phyloP scores from a whole-genome alignment of 169 alveolate genomes.

The Cryptosporidium sp. region DNA sequence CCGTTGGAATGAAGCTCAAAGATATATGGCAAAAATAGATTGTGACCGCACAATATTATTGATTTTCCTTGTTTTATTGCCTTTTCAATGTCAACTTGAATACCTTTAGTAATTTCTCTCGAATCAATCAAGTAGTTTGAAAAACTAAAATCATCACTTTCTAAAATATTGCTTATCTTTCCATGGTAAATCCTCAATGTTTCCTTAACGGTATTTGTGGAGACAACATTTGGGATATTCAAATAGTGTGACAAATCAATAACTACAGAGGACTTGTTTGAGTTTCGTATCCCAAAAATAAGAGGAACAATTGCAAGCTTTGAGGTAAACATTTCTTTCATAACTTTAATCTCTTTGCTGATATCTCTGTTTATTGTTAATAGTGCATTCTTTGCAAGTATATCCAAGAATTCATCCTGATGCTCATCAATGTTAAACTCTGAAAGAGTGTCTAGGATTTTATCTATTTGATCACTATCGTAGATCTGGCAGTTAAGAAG shows the following conservation, averaged over 20 bases:
- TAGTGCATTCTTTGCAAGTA: neutral
- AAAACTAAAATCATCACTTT: neutral
- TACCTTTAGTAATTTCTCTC: neutral
- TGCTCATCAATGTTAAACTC: neutral
- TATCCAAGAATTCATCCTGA: neutral
- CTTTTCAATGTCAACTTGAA: conserved; percentile 36
- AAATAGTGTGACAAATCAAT: conserved; percentile 30
- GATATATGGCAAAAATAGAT: conserved; percentile 42
- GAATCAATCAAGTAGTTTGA: conserved; percentile 9
- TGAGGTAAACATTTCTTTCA: conserved; percentile 28
- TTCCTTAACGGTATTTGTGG: conserved; percentile 28
- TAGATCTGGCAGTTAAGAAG: conserved; percentile 39
- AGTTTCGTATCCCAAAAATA: conserved; percentile 30
- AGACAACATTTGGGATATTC: conserved; percentile 56
- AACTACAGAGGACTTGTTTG: conserved; percentile 23
- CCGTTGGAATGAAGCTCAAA: conserved; percentile 9
- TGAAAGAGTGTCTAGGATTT: conserved; percentile 8
- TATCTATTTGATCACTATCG: conserved; percentile 19
- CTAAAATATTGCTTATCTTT: neutral
- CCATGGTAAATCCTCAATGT: conserved; percentile 19
- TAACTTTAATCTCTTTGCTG: neutral
- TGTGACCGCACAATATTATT: conserved; percentile 38
- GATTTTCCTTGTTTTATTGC: conserved; percentile 69
- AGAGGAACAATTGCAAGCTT: conserved; percentile 54
- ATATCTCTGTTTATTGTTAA: conserved; percentile 17